Percentiles rank a stretch among this genome's conserved stretches.
phyloP scores from a whole-genome alignment of 1,284 basidiomycete species.

The Rhodotorula sp. region DNA sequence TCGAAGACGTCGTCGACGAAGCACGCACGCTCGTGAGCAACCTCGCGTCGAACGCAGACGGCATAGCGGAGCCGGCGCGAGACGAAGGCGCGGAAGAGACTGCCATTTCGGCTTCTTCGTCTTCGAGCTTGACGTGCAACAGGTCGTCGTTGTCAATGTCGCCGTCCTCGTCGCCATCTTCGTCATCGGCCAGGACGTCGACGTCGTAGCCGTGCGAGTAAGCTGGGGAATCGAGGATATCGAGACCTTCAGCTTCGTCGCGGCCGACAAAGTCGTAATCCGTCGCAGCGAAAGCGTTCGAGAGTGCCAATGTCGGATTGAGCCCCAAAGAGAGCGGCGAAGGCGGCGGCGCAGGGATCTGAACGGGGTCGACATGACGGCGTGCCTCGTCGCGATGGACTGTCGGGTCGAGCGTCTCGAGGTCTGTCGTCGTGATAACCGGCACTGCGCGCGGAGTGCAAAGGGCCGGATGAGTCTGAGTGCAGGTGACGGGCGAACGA shows the following conservation, averaged over 20 bases:
- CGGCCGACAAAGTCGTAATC: slow-evolving; percentile 38
- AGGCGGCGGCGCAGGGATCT: slow-evolving; percentile 26
- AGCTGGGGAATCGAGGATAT: slow-evolving; percentile 9
- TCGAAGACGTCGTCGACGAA: slow-evolving; percentile 18
- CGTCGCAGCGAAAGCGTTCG: slow-evolving; percentile 15
- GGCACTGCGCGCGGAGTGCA: slow-evolving; percentile 1
- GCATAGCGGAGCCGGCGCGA: slow-evolving; percentile 24
- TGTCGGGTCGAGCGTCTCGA: neutral
- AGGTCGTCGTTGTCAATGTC: slow-evolving; percentile 31
- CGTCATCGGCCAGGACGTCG: slow-evolving; percentile 22
- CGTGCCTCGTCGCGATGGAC: neutral
- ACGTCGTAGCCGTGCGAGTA: slow-evolving; percentile 1
- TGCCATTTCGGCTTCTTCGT: slow-evolving; percentile 8
- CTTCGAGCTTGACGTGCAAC: slow-evolving; percentile 34
- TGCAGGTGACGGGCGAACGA: too few relatives aligned
- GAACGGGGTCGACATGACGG: slow-evolving; percentile 2
- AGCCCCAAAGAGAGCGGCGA: slow-evolving; percentile 40
- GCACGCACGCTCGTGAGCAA: slow-evolving; percentile 22
- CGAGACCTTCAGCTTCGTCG: slow-evolving; percentile 17
- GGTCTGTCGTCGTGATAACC: slow-evolving; percentile 8
- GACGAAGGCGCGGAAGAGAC: slow-evolving; percentile 24
- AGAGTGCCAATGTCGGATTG: slow-evolving; percentile 19
- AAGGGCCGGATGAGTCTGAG: too few relatives aligned
- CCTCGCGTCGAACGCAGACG: slow-evolving; percentile 18
- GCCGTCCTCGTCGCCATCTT: slow-evolving; percentile 33